phyloP scores from a whole-genome alignment of 2,329 filamentous ascomycete genomes.

The Cercospora zeina region DNA sequence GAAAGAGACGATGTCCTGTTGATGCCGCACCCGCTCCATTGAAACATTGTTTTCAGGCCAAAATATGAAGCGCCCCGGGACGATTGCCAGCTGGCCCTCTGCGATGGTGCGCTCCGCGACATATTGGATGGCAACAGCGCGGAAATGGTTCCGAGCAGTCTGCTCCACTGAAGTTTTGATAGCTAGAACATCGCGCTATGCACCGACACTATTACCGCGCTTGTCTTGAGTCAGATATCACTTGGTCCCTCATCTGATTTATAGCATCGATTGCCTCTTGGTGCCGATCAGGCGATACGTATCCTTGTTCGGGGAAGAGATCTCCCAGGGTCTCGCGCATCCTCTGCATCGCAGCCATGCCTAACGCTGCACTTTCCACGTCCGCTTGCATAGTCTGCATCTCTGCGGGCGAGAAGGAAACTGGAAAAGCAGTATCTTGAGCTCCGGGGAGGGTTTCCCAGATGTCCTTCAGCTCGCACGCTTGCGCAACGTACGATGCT shows the following conservation, averaged over 20 bases:
- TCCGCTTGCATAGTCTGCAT: not conserved
- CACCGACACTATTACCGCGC: no score
- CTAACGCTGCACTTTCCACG: not conserved
- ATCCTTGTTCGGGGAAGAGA: slow-evolving; percentile 18
- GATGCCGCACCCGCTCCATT: no score
- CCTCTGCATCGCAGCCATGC: slow-evolving; percentile 18
- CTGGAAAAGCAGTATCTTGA: slow-evolving; percentile 16
- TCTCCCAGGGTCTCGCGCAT: slow-evolving; percentile 13
- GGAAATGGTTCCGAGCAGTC: no score
- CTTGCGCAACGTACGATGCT: not conserved
- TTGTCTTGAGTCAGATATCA: no score
- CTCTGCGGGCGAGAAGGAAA: slow-evolving; percentile 14
- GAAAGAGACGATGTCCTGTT: no score
- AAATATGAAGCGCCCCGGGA: no score
- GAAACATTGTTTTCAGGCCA: no score
- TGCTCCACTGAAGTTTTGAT: no score
- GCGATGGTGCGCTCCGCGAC: no score
- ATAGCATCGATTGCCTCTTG: slow-evolving; percentile 6
- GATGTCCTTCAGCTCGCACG: slow-evolving; percentile 1
- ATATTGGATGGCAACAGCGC: no score
- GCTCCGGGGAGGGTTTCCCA: slow-evolving; percentile 5
- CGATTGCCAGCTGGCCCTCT: no score
- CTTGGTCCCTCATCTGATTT: not conserved
- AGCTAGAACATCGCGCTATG: no score
- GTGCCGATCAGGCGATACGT: slow-evolving; percentile 18